Evolutionary conservation across 1,284 basidiomycete species (phyloP).

Genomic region (Vanrija pseudolonga): DNA sequence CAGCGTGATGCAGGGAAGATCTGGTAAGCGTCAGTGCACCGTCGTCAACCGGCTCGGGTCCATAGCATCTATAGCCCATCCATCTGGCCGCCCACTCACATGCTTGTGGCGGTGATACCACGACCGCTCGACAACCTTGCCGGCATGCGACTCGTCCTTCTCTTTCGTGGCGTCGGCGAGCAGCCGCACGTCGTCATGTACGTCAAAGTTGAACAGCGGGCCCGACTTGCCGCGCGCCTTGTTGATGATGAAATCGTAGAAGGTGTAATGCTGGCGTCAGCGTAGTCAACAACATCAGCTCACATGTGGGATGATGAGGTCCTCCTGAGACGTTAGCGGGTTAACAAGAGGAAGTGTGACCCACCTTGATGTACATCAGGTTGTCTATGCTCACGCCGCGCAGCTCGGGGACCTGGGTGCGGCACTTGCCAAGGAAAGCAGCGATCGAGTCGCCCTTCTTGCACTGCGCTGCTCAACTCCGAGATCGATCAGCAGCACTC

Average conservation of each 20-base stretch:
- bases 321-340: constrained; percentile 61
- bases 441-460: constrained; percentile 96
- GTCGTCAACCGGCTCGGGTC: too few relatives aligned
- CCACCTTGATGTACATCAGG: constrained; percentile 95
- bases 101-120: constrained; percentile 95
- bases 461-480: constrained; percentile 58
- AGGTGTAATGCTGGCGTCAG: constrained; percentile 77
- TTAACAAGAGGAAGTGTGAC: neutral
- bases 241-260: constrained; percentile 98
- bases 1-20: constrained; percentile 94
- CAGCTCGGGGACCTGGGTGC: constrained; percentile 87
- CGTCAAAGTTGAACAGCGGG: constrained; percentile 97
- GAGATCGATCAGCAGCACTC: constrained; percentile 48
- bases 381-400: constrained; percentile 87
- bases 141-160: constrained; percentile 98
- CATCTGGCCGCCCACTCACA: too few relatives aligned
- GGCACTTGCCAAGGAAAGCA: constrained; percentile 85
- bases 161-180: constrained; percentile 93
- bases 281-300: constrained; percentile 22
- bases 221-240: constrained; percentile 98
- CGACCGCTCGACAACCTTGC: constrained; percentile 93
- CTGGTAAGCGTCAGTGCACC: constrained; percentile 41
- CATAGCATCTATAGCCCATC: too few relatives aligned
- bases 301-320: constrained; percentile 90
- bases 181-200: constrained; percentile 94